Evolutionary conservation across 495 filamentous ascomycete genomes (phyloP).

Genomic region (Aspergillus indologenus): DNA sequence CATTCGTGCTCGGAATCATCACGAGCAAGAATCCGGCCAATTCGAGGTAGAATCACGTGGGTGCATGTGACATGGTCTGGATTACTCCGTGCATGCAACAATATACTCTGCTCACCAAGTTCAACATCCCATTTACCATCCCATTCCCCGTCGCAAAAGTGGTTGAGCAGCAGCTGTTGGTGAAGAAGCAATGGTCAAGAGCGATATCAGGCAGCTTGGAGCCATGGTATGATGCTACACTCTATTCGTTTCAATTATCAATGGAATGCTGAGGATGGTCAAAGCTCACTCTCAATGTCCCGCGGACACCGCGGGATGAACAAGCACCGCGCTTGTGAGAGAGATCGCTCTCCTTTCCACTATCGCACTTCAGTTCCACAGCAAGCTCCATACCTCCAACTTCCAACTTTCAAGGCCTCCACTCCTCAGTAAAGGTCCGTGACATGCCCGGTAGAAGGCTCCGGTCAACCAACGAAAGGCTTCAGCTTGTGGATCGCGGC

Average conservation of each 20-base stretch:
- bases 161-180: background rate
- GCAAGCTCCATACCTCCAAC: background rate
- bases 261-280: too few species aligned
- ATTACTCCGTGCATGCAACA: background rate
- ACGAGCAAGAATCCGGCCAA: background rate
- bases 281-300: too few species aligned
- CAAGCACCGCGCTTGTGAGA: background rate
- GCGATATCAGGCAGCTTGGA: background rate
- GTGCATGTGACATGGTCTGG: background rate
- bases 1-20: background rate
- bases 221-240: too few species aligned
- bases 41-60: background rate
- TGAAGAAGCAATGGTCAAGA: background rate
- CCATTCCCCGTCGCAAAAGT: background rate
- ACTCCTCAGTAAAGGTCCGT: background rate
- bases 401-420: too few species aligned
- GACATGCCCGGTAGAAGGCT: background rate
- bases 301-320: background rate
- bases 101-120: background rate
- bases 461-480: background rate
- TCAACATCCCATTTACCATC: background rate
- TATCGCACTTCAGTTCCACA: background rate
- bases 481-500: constrained; percentile 1
- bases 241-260: too few species aligned
- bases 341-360: background rate